Conservation (phyloP, 1,139 yeast genomes). For the Scheffersomyces segobiensis region DNA sequence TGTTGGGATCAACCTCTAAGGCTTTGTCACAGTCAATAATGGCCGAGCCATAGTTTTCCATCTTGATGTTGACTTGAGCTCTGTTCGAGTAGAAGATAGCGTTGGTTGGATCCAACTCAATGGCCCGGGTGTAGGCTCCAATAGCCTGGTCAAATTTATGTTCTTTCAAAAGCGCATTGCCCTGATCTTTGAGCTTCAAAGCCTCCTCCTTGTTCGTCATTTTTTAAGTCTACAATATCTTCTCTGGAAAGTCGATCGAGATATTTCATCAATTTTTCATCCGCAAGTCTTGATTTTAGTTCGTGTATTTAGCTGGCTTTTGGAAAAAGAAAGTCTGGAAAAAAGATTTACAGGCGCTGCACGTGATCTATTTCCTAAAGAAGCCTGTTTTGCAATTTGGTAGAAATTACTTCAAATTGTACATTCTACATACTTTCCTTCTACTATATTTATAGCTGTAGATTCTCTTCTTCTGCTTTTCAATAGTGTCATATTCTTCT, state of each 20-base stretch:
- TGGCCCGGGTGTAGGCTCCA: slow-evolving; percentile 73
- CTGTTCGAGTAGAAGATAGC: slow-evolving; percentile 86
- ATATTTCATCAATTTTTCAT: not conserved
- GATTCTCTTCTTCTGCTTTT: too few relatives aligned
- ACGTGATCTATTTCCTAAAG: not conserved
- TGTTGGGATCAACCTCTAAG: slow-evolving; percentile 62
- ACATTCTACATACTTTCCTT: too few relatives aligned
- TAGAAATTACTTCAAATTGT: too few relatives aligned
- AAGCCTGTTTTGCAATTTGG: not conserved
- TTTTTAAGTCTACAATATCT: not conserved
- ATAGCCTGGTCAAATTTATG: slow-evolving; percentile 70
- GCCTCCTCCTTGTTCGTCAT: slow-evolving; percentile 38
- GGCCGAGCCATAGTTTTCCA: slow-evolving; percentile 86
- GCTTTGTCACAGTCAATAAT: slow-evolving; percentile 76
- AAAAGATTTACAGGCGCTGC: not conserved
- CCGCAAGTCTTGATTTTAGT: not conserved
- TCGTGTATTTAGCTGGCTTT: not conserved
- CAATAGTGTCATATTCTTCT: too few relatives aligned
- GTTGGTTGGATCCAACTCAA: slow-evolving; percentile 65
- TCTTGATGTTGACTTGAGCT: slow-evolving; percentile 85
- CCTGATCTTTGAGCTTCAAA: slow-evolving; percentile 60
- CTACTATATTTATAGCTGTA: not conserved
- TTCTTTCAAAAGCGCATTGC: slow-evolving; percentile 68
- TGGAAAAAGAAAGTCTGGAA: not conserved
- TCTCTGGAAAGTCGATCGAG: not conserved